A percentile compares a stretch with the other conserved stretches of the same genome.
Conservation (phyloP, 345 rosid species). For the Eucalyptus decipiens region DNA sequence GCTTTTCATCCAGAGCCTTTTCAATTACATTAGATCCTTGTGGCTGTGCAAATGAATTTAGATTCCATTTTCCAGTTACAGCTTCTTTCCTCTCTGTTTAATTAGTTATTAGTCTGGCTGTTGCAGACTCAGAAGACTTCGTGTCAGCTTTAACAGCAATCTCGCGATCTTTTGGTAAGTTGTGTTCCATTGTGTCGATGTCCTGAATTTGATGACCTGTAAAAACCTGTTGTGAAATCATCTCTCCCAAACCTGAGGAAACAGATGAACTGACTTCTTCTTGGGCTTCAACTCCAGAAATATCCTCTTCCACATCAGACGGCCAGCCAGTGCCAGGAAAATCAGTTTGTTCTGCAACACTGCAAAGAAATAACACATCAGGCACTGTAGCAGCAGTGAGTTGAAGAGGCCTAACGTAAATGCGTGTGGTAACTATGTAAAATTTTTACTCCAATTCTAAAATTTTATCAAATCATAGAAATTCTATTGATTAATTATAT, state of each 20-base stretch:
- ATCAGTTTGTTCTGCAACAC: conserved; percentile 28
- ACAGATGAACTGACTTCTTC: conserved; percentile 10
- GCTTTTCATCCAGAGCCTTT: no score
- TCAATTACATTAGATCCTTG: conserved; percentile 10
- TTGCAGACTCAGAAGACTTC: conserved; percentile 12
- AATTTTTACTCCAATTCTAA: no score
- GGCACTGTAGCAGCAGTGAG: not conserved
- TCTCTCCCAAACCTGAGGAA: conserved; percentile 14
- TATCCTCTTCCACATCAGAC: conserved; percentile 48
- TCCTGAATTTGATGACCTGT: conserved; percentile 1
- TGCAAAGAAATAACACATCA: not conserved
- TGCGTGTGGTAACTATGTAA: no score
- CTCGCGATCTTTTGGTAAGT: no score
- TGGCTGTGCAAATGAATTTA: not conserved
- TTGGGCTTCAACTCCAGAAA: conserved; percentile 3
- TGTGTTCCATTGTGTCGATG: no score
- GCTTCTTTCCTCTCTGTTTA: not conserved
- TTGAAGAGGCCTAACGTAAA: not conserved
- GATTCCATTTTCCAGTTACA: not conserved
- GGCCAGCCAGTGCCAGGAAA: conserved; percentile 13
- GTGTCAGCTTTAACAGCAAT: conserved; percentile 11
- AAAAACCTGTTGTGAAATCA: conserved; percentile 3
- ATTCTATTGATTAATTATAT: no score
- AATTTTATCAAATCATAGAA: no score
- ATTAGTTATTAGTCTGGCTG: not conserved